A percentile compares a stretch with the other conserved stretches of the same genome.
Evolutionary conservation across 768 basidiomycete genomes (phyloP).

Genomic region (Boletus coccyginus): DNA sequence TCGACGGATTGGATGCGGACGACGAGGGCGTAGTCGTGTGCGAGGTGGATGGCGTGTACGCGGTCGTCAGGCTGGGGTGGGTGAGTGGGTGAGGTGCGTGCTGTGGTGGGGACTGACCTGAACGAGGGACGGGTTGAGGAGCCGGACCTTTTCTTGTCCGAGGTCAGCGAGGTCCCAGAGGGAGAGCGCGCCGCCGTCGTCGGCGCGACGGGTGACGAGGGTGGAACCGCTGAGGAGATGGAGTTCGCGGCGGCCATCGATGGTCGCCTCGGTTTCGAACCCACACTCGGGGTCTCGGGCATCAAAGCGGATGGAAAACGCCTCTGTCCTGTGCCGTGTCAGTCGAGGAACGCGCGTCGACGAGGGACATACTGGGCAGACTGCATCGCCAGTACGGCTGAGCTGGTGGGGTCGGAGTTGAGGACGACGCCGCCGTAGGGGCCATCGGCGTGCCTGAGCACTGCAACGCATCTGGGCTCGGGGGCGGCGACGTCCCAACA

Average conservation of each 20-base stretch:
- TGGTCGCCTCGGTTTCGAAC: conserved; percentile 34
- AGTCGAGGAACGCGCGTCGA: background rate
- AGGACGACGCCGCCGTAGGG: conserved; percentile 44
- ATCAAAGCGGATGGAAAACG: conserved; percentile 40
- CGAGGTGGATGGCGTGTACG: conserved; percentile 41
- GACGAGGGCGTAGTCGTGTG: conserved; percentile 44
- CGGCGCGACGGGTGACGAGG: conserved; percentile 36
- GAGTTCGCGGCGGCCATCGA: conserved; percentile 33
- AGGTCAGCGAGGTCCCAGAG: conserved; percentile 38
- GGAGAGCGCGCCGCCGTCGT: conserved; percentile 29
- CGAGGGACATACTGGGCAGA: conserved; percentile 36
- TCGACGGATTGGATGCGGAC: conserved; percentile 42
- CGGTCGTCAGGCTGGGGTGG: conserved; percentile 33
- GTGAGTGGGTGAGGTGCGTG: background rate
- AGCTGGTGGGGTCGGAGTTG: conserved; percentile 38
- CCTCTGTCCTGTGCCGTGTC: conserved; percentile 35
- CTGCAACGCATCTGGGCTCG: conserved; percentile 42
- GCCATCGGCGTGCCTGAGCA: conserved; percentile 29
- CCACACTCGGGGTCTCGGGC: conserved; percentile 34
- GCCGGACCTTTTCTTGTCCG: conserved; percentile 27
- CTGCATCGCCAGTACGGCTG: conserved; percentile 42
- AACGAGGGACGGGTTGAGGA: conserved; percentile 34
- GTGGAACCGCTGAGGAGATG: conserved; percentile 37
- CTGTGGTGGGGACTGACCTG: conserved; percentile 25
- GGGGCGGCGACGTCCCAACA: conserved; percentile 52